Conservation (phyloP, 78 protist species). For the Neovahlkampfia damariscottae region DNA sequence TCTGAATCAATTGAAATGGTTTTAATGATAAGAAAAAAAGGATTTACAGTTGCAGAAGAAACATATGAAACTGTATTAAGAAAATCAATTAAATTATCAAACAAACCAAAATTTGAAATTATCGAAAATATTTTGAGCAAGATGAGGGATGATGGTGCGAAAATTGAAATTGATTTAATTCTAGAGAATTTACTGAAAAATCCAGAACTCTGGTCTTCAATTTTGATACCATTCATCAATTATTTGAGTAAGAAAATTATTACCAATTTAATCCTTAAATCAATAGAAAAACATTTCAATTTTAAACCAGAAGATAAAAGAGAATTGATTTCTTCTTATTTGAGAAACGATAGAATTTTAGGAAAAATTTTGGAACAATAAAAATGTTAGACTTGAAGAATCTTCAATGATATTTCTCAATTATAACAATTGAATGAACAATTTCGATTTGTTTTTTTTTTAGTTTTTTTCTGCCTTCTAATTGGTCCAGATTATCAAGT, state of each 20-base stretch:
- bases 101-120: background rate
- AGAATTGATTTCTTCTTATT: too few species aligned
- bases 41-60: background rate
- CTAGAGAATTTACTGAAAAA: background rate
- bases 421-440: background rate
- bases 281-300: too few species aligned
- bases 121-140: background rate
- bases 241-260: too few species aligned
- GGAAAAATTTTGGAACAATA: background rate
- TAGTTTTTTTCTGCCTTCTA: background rate
- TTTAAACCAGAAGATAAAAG: too few species aligned
- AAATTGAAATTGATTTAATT: background rate
- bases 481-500: background rate
- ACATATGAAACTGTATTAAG: background rate
- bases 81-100: background rate
- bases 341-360: too few species aligned
- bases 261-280: too few species aligned
- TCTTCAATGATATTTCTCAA: background rate
- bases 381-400: background rate
- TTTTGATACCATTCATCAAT: too few species aligned
- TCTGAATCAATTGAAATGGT: background rate
- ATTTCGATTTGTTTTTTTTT: background rate
- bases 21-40: background rate
- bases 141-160: background rate
- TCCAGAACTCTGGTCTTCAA: background rate